These are phyloP conservation scores for Anisogramma anomala DNA, from an alignment of 2,329 filamentous ascomycete species.

Conservation along the genomic window DNA sequence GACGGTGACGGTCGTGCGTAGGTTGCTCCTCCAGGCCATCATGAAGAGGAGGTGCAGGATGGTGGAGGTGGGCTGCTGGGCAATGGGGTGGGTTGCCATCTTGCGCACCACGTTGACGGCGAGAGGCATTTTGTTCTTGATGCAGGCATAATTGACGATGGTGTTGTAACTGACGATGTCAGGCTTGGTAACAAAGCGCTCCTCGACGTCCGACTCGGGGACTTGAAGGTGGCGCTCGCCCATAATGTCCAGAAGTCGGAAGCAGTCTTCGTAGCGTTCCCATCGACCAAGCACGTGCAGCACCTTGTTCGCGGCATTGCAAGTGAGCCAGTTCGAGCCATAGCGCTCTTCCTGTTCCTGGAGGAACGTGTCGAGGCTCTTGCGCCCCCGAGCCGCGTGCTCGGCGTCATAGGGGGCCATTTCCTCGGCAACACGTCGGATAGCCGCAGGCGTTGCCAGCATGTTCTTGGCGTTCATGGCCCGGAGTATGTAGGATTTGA, in stretches of 20 bases:
- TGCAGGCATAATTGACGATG: conserved; percentile 20
- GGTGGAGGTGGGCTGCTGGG: conserved; percentile 18
- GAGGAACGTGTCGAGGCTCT: conserved; percentile 27
- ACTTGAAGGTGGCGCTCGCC: conserved; percentile 12
- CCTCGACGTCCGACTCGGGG: background rate
- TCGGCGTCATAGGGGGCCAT: conserved; percentile 35
- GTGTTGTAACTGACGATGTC: conserved; percentile 26
- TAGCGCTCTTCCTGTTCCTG: conserved; percentile 31
- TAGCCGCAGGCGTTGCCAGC: conserved; percentile 26
- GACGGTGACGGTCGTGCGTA: conserved; percentile 22
- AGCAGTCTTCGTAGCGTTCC: conserved; percentile 22
- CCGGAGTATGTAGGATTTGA: conserved; percentile 33
- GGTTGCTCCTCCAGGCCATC: conserved; percentile 24
- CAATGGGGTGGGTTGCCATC: conserved; percentile 15
- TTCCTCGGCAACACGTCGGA: conserved; percentile 28
- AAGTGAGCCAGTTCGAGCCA: conserved; percentile 34
- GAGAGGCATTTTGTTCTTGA: conserved; percentile 15
- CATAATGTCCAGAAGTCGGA: conserved; percentile 24
- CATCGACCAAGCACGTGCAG: conserved; percentile 33
- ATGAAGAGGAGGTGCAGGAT: conserved; percentile 29
- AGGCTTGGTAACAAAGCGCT: conserved; percentile 15
- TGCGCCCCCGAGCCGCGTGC: conserved; percentile 27
- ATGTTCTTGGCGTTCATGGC: conserved; percentile 35
- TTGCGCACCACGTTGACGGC: conserved; percentile 18
- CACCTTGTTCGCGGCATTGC: conserved; percentile 26